Conservation (phyloP, 2,329 filamentous ascomycete species). For the Penicillium occitanis region DNA sequence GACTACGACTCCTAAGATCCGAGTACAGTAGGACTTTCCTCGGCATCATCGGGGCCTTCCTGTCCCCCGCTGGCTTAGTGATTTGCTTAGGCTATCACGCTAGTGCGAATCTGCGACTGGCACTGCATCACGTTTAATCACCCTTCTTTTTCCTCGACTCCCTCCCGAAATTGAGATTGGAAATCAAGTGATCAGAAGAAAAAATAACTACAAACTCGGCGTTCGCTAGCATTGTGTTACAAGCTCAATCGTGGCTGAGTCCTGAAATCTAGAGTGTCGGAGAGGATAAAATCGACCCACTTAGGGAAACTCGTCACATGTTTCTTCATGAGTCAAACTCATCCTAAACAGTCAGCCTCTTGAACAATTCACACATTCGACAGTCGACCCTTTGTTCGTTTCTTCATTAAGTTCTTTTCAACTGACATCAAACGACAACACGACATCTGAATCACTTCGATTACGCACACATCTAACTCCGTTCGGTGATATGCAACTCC, state of each 20-base stretch:
- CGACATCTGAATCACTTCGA: not conserved
- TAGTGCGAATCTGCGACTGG: not conserved
- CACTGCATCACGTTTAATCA: not conserved
- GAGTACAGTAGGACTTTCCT: not conserved
- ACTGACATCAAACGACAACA: not conserved
- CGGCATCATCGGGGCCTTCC: not conserved
- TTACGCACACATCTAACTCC: not conserved
- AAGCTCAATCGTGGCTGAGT: slow-evolving; percentile 19
- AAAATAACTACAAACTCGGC: not conserved
- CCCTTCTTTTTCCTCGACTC: not conserved
- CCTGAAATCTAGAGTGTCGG: slow-evolving; percentile 7
- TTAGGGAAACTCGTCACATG: slow-evolving; percentile 20
- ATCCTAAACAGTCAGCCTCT: not conserved
- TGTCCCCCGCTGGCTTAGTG: not conserved
- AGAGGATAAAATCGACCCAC: slow-evolving; percentile 9
- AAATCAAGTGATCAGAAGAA: not conserved
- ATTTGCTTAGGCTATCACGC: not conserved
- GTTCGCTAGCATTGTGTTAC: not conserved
- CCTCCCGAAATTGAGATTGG: not conserved
- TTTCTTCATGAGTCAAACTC: slow-evolving; percentile 9
- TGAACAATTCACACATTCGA: not conserved
- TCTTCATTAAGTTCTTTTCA: not conserved
- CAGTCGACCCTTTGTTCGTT: not conserved
- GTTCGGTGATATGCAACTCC: slow-evolving; percentile 8
- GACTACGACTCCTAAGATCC: no score